Evolutionary conservation across 495 filamentous ascomycete genomes (phyloP).

Genomic region (Astrothelium macrocarpum): DNA sequence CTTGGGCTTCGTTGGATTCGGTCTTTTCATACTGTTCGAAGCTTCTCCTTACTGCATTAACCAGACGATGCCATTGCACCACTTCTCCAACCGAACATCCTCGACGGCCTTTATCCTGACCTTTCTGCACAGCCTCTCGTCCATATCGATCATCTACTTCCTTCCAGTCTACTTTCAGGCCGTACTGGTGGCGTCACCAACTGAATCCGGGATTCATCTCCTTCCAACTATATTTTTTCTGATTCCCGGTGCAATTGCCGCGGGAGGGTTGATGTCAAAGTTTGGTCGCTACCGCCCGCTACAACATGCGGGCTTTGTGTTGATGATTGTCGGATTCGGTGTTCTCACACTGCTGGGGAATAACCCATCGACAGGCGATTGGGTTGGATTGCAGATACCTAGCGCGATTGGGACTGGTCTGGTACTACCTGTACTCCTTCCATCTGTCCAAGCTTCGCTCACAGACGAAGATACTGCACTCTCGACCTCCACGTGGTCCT

Average conservation of each 20-base stretch:
- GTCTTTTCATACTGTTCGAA: neutral
- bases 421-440: neutral
- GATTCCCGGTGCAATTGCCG: neutral
- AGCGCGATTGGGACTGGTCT: neutral
- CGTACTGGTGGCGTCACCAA: neutral
- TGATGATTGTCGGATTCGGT: neutral
- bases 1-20: conserved; percentile 6
- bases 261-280: neutral
- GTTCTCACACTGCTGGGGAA: neutral
- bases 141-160: conserved; percentile 7
- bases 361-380: neutral
- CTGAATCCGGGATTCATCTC: neutral
- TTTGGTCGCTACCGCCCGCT: neutral
- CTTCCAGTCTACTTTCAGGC: conserved; percentile 9
- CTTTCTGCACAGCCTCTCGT: conserved; percentile 3
- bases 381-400: neutral
- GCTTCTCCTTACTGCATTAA: neutral
- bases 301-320: neutral
- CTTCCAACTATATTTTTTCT: neutral
- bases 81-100: conserved; percentile 2
- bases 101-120: neutral
- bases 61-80: neutral
- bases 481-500: neutral
- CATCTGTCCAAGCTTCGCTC: neutral
- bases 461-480: neutral